phyloP scores from a whole-genome alignment of 2,329 filamentous ascomycete species.

The Ophiostoma sp. region DNA sequence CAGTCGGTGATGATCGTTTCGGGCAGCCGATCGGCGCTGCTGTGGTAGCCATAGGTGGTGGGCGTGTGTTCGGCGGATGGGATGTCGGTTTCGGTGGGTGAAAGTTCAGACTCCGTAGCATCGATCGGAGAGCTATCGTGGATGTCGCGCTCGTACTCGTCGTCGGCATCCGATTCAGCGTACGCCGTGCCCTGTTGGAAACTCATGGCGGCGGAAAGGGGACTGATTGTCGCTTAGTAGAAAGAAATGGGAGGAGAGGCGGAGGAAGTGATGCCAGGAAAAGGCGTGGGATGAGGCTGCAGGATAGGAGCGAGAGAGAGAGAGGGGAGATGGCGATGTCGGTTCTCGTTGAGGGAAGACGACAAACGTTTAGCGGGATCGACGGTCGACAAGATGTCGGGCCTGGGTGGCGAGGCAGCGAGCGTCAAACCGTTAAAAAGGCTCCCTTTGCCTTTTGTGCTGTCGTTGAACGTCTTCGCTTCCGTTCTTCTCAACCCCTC shows the following conservation, averaged over 20 bases:
- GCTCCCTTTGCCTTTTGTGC: not conserved
- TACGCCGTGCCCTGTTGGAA: conserved; percentile 69
- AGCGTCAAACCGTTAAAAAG: not conserved
- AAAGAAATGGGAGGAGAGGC: not conserved
- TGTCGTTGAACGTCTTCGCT: conserved; percentile 5
- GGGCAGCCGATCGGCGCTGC: conserved; percentile 65
- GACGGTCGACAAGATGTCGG: not conserved
- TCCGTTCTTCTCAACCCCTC: conserved; percentile 11
- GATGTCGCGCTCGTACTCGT: conserved; percentile 77
- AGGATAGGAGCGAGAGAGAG: not conserved
- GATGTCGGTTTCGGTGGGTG: conserved; percentile 70
- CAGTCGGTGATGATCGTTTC: conserved; percentile 77
- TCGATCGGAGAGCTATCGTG: conserved; percentile 67
- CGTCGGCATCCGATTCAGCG: conserved; percentile 77
- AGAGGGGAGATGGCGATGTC: not conserved
- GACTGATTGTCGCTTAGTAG: not conserved
- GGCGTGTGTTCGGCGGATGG: conserved; percentile 74
- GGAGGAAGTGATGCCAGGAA: not conserved
- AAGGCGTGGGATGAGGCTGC: not conserved
- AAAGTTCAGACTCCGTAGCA: conserved; percentile 64
- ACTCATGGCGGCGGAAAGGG: conserved; percentile 48
- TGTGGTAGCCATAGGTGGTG: conserved; percentile 71
- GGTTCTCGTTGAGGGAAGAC: not conserved
- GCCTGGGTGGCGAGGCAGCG: not conserved
- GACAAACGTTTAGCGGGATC: not conserved